Conservation (phyloP, 2,329 filamentous ascomycete genomes). For the Gremmenia infestans region DNA sequence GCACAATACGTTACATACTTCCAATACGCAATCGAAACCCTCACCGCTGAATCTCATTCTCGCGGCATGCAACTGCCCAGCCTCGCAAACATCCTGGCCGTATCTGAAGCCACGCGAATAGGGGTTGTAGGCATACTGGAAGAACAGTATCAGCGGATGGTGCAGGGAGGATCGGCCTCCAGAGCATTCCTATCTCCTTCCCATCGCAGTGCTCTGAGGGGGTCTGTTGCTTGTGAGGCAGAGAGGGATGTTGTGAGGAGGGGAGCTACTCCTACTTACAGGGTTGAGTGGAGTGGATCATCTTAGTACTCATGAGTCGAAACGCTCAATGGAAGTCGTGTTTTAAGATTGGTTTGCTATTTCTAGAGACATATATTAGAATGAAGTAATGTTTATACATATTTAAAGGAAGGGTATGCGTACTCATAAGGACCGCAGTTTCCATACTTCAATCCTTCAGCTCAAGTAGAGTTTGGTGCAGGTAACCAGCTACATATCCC, state of each 20-base stretch:
- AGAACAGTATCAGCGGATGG: conserved; percentile 11
- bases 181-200: conserved; percentile 2
- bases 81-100: not conserved
- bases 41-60: not conserved
- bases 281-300: not conserved
- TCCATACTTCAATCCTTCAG: too few species aligned
- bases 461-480: too few species aligned
- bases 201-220: conserved; percentile 7
- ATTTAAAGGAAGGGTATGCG: too few species aligned
- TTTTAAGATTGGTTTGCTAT: too few species aligned
- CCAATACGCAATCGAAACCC: not conserved
- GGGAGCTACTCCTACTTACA: not conserved
- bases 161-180: not conserved
- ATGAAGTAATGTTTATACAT: too few species aligned
- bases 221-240: conserved; percentile 3
- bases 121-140: not conserved
- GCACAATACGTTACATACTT: conserved; percentile 2
- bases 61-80: conserved; percentile 1
- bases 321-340: too few species aligned
- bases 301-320: too few species aligned
- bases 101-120: conserved; percentile 6
- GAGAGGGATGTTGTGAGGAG: conserved; percentile 7
- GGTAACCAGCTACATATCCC: too few species aligned
- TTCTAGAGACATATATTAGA: too few species aligned
- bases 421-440: too few species aligned